Conservation (phyloP, 1,139 yeast species). For the Saccharomycopsis crataegensis region DNA sequence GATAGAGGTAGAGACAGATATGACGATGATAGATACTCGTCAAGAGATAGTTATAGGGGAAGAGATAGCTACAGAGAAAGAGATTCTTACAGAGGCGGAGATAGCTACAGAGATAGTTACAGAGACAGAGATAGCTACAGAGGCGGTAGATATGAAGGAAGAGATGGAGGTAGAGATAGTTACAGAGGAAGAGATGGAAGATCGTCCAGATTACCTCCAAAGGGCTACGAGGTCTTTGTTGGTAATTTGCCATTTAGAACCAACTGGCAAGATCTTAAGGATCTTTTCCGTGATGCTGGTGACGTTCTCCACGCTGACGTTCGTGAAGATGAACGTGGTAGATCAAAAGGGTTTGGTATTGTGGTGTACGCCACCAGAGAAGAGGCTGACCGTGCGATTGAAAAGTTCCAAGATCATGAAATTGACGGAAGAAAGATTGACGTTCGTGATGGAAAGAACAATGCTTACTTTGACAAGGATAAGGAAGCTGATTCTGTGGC, state of each 20-base stretch:
- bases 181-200: conserved; percentile 23
- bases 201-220: conserved; percentile 21
- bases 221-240: conserved; percentile 63
- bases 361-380: conserved; percentile 54
- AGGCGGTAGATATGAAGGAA: conserved; percentile 10
- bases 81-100: conserved; percentile 21
- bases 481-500: conserved; percentile 18
- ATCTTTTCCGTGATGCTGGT: conserved; percentile 73
- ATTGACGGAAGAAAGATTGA: conserved; percentile 65
- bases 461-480: conserved; percentile 14
- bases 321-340: conserved; percentile 58
- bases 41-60: conserved; percentile 22
- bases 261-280: conserved; percentile 82
- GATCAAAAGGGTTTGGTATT: conserved; percentile 82
- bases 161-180: conserved; percentile 23
- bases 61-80: conserved; percentile 22
- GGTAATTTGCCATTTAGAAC: conserved; percentile 77
- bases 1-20: conserved; percentile 21
- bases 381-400: conserved; percentile 57
- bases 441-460: conserved; percentile 55
- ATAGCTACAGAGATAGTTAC: conserved; percentile 21
- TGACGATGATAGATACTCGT: conserved; percentile 13
- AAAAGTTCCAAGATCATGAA: conserved; percentile 55
- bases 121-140: conserved; percentile 20
- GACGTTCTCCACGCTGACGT: conserved; percentile 77